These are phyloP conservation scores for Boletus rufocinnamomeus DNA, from an alignment of 768 basidiomycete genomes.

Conservation along the genomic window DNA sequence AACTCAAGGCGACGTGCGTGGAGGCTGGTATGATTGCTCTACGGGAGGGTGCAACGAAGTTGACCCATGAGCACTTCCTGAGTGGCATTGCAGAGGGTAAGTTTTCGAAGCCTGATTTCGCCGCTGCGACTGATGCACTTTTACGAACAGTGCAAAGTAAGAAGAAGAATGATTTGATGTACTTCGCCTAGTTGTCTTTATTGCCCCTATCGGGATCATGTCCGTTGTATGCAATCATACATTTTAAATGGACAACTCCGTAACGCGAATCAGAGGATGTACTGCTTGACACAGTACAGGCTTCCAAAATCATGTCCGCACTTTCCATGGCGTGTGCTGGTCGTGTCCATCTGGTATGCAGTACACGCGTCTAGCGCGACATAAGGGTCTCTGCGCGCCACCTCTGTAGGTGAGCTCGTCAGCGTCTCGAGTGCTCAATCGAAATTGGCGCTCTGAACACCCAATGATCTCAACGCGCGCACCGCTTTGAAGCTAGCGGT, in stretches of 20 bases:
- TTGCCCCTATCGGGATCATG: background rate
- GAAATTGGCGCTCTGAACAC: background rate
- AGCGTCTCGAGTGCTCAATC: background rate
- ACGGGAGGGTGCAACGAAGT: conserved; percentile 84
- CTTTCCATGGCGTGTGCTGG: too few relatives aligned
- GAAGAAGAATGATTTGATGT: conserved; percentile 99
- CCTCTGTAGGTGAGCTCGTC: background rate
- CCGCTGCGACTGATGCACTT: conserved; percentile 26
- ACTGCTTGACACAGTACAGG: background rate
- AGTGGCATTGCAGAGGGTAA: conserved; percentile 86
- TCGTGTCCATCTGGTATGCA: background rate
- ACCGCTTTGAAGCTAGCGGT: background rate
- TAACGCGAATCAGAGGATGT: background rate
- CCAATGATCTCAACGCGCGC: background rate
- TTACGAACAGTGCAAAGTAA: conserved; percentile 84
- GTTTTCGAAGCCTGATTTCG: conserved; percentile 23
- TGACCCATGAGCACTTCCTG: conserved; percentile 95
- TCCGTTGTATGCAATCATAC: conserved; percentile 13
- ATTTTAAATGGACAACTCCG: background rate
- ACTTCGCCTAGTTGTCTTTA: conserved; percentile 69
- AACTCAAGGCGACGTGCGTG: conserved; percentile 96
- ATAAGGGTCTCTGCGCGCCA: background rate
- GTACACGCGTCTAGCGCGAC: background rate
- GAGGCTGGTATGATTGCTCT: conserved; percentile 99
- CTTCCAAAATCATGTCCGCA: background rate